Percentiles rank a stretch among this genome's conserved stretches.
Conservation (phyloP, 192 early-diverging fungal genomes). For the Backusella westeae region DNA sequence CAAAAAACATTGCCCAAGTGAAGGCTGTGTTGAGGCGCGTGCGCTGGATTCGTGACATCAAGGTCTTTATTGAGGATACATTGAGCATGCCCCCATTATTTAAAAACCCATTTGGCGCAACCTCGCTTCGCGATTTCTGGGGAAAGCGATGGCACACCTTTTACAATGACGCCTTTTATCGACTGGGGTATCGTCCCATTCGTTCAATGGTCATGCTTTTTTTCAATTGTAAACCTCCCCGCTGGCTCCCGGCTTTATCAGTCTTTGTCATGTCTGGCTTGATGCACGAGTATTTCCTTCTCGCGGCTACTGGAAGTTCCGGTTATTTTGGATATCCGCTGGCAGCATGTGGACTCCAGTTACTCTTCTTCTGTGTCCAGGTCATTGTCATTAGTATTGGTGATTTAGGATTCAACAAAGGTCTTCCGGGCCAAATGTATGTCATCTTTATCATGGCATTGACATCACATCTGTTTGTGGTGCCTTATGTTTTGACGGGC, state of each 20-base stretch:
- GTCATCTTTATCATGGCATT: constrained; percentile 3
- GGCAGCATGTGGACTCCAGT: background rate
- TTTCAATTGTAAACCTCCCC: constrained; percentile 2
- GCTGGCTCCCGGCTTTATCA: constrained; percentile 10
- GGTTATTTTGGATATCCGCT: constrained; percentile 9
- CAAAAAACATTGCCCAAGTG: background rate
- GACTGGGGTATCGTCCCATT: constrained; percentile 10
- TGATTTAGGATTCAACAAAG: background rate
- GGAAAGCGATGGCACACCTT: constrained; percentile 15
- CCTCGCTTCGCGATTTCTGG: constrained; percentile 15
- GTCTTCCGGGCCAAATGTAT: background rate
- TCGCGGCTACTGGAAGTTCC: background rate
- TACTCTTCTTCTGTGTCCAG: constrained; percentile 10
- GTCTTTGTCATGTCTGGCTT: constrained; percentile 15
- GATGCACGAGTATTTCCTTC: constrained; percentile 22
- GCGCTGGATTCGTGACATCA: background rate
- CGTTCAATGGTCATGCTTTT: background rate
- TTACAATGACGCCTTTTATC: constrained; percentile 20
- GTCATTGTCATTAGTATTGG: background rate
- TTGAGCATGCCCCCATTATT: constrained; percentile 19
- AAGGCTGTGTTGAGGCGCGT: background rate
- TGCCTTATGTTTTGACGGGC: constrained; percentile 16
- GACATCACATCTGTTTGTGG: constrained; percentile 17
- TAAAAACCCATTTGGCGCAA: background rate
- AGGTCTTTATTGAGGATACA: constrained; percentile 7